Evolutionary conservation across 2,329 filamentous ascomycete genomes (phyloP).

Genomic region (Xylaria hypoxylon): DNA sequence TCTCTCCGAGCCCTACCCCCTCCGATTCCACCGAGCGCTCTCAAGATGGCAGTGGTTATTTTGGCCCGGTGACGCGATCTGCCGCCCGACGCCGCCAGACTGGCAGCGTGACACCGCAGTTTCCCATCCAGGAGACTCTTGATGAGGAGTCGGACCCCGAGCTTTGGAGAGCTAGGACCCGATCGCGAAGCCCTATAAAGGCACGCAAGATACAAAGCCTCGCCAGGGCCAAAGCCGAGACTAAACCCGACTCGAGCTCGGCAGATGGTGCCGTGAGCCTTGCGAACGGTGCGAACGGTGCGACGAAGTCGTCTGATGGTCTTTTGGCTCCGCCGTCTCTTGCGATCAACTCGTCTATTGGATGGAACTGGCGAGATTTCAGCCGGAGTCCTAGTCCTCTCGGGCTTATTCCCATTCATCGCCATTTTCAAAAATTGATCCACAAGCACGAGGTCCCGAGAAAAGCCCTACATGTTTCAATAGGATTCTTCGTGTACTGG

Average conservation of each 20-base stretch:
- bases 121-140: constrained; percentile 69
- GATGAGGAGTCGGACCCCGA: constrained; percentile 65
- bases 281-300: constrained; percentile 43
- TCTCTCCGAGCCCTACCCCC: constrained; percentile 85
- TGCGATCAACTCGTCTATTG: constrained; percentile 53
- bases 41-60: constrained; percentile 67
- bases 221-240: constrained; percentile 59
- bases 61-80: constrained; percentile 81
- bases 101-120: constrained; percentile 58
- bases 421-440: constrained; percentile 89
- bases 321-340: constrained; percentile 77
- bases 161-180: constrained; percentile 72
- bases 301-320: constrained; percentile 64
- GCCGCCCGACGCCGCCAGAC: constrained; percentile 70
- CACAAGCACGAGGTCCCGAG: constrained; percentile 97
- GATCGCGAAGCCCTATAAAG: constrained; percentile 76
- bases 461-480: constrained; percentile 93
- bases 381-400: constrained; percentile 93
- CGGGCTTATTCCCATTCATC: constrained; percentile 93
- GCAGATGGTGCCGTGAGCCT: constrained; percentile 43
- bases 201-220: constrained; percentile 64
- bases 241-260: constrained; percentile 48
- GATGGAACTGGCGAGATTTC: constrained; percentile 86
- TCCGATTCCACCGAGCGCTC: constrained; percentile 66
- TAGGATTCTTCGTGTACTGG: constrained; percentile 91